These are phyloP conservation scores for Ophiobolus disseminans DNA, from an alignment of 2,329 filamentous ascomycete genomes.

Conservation along the genomic window DNA sequence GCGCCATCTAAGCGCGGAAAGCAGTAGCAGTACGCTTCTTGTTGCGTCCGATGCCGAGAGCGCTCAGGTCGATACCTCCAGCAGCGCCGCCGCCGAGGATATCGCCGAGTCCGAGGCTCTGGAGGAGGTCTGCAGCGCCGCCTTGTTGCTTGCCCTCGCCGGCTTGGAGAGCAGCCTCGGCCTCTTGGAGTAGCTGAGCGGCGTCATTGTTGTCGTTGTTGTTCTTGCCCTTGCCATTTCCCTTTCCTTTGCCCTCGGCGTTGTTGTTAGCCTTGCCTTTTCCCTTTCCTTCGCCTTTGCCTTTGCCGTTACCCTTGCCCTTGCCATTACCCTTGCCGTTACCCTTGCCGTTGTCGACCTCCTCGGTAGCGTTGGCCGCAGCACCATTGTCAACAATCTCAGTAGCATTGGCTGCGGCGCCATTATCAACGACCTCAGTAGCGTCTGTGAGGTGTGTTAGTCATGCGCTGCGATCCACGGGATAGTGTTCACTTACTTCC, in stretches of 20 bases:
- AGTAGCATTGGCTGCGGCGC: conserved; percentile 12
- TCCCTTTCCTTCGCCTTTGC: conserved; percentile 11
- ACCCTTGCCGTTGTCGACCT: conserved; percentile 7
- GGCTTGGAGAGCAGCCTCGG: conserved; percentile 13
- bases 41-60: conserved; percentile 9
- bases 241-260: conserved; percentile 18
- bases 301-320: conserved; percentile 15
- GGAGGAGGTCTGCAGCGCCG: conserved; percentile 6
- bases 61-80: conserved; percentile 8
- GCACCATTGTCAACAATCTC: conserved; percentile 6
- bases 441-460: not conserved
- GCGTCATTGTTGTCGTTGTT: not conserved
- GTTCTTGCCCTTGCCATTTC: conserved; percentile 11
- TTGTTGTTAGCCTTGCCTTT: conserved; percentile 15
- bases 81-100: conserved; percentile 10
- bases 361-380: conserved; percentile 11
- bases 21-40: conserved; percentile 13
- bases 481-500: conserved; percentile 14
- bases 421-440: conserved; percentile 3
- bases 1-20: conserved; percentile 19
- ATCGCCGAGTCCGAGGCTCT: conserved; percentile 3
- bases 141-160: conserved; percentile 16
- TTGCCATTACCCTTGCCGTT: conserved; percentile 8
- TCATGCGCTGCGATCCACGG: not conserved
- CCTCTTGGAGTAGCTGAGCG: conserved; percentile 9